Conservation (phyloP, 1,284 basidiomycete species). For the Microstroma glucosiphilum region DNA sequence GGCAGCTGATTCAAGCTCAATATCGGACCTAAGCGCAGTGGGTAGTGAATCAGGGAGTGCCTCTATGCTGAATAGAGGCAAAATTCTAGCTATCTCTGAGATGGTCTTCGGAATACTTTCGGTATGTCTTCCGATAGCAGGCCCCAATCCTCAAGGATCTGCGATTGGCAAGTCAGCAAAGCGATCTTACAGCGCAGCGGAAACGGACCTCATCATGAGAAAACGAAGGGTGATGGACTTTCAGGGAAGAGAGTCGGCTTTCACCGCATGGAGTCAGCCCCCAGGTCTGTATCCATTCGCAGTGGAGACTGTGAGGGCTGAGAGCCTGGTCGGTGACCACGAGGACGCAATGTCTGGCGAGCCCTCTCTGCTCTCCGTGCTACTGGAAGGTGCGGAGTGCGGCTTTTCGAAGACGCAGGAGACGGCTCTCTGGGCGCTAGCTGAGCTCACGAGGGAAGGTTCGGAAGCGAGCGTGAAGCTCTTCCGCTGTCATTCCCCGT, state of each 20-base stretch:
- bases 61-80: background rate
- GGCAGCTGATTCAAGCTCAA: no score
- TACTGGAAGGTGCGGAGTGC: conserved; percentile 34
- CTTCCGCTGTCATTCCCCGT: conserved; percentile 22
- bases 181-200: no score
- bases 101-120: conserved; percentile 36
- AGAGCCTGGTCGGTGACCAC: no score
- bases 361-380: conserved; percentile 16
- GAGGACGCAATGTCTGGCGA: no score
- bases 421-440: conserved; percentile 33
- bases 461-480: conserved; percentile 19
- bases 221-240: no score
- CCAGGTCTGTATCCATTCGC: no score
- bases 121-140: conserved; percentile 28
- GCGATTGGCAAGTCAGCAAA: background rate
- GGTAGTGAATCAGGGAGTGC: no score
- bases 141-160: conserved; percentile 4
- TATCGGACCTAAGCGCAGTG: no score
- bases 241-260: no score
- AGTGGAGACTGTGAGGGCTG: no score
- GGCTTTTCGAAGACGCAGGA: conserved; percentile 36
- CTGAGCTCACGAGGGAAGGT: conserved; percentile 29
- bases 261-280: no score
- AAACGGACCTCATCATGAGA: no score
- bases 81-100: conserved; percentile 29